These are phyloP conservation scores for Aspergillus asperescens DNA, from an alignment of 495 filamentous ascomycete species.

Conservation along the genomic window DNA sequence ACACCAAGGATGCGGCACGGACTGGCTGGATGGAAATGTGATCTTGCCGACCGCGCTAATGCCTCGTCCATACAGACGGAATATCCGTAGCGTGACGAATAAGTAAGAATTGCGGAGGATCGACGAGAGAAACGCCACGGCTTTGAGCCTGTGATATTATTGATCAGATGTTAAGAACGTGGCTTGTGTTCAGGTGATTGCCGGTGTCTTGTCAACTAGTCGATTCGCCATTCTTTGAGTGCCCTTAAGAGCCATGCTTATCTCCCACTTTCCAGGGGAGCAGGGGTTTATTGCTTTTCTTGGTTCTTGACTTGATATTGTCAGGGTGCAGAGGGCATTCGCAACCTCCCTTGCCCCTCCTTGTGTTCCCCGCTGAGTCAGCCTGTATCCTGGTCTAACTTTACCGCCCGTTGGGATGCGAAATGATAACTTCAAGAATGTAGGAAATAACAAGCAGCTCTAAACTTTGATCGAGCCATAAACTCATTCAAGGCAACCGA, in stretches of 20 bases:
- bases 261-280: not conserved
- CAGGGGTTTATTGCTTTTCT: not conserved
- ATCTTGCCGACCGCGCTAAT: constrained; percentile 14
- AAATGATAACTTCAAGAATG: no score
- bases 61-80: constrained; percentile 10
- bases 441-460: no score
- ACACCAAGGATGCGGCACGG: constrained; percentile 1
- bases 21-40: constrained; percentile 13
- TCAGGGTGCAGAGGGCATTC: no score
- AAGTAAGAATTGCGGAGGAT: constrained; percentile 5
- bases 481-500: not conserved
- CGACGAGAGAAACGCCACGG: not conserved
- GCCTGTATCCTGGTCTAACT: not conserved
- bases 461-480: no score
- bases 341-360: no score
- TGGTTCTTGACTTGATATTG: not conserved
- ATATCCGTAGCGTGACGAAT: not conserved
- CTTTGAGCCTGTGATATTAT: not conserved
- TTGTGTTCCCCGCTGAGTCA: no score
- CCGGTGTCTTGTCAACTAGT: not conserved
- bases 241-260: not conserved
- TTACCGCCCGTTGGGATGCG: no score
- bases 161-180: not conserved
- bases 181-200: not conserved
- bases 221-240: not conserved